Evolutionary conservation across 2,329 filamentous ascomycete species (phyloP).

Genomic region (Teratosphaeria destructans): DNA sequence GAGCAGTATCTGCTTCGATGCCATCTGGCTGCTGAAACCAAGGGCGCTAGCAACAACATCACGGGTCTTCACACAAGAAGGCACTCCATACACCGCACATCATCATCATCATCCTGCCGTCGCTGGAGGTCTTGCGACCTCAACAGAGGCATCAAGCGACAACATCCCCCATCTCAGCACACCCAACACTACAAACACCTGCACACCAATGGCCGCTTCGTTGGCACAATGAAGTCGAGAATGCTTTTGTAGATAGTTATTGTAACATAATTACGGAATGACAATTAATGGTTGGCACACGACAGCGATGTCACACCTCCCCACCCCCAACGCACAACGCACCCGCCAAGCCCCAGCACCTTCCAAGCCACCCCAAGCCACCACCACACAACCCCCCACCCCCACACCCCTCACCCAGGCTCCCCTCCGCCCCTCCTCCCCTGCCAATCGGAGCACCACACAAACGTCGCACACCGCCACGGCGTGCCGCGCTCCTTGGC

Average conservation of each 20-base stretch:
- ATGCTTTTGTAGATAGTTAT: not conserved
- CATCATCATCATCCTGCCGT: no score
- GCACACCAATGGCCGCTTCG: not conserved
- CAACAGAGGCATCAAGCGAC: not conserved
- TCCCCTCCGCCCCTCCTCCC: constrained; percentile 9
- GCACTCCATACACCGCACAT: no score
- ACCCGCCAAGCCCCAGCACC: no score
- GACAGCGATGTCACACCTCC: no score
- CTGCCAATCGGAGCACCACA: constrained; percentile 56
- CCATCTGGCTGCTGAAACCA: no score
- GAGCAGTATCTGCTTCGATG: no score
- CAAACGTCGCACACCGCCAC: constrained; percentile 83
- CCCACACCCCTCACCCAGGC: not conserved
- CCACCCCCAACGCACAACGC: no score
- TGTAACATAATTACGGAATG: not conserved
- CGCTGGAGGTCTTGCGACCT: not conserved
- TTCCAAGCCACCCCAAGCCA: not conserved
- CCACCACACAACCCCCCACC: not conserved
- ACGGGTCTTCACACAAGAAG: no score
- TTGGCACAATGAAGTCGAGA: not conserved
- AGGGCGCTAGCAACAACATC: no score
- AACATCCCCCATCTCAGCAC: not conserved
- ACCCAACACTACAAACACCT: not conserved
- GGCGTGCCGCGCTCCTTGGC: constrained; percentile 73
- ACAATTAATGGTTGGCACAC: no score